These are phyloP conservation scores for Aurifilum marmelostoma DNA, from an alignment of 2,329 filamentous ascomycete species.

Conservation along the genomic window DNA sequence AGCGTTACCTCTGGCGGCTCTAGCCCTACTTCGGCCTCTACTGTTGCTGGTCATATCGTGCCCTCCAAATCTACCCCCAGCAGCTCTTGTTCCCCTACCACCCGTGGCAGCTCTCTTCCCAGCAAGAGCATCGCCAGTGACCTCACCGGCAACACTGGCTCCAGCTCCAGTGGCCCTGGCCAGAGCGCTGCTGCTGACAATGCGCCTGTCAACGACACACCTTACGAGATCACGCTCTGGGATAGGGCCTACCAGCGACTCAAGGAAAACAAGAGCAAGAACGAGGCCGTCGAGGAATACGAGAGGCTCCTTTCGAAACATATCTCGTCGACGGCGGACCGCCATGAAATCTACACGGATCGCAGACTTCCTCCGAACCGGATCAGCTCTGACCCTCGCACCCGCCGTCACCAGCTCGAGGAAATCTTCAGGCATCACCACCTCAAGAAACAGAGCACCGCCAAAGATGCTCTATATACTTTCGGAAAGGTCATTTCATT, in stretches of 20 bases:
- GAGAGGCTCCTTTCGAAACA: conserved; percentile 1
- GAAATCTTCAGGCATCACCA: not conserved
- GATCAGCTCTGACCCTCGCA: not conserved
- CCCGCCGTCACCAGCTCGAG: not conserved
- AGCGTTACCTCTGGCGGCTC: too few species aligned
- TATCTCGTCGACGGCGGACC: not conserved
- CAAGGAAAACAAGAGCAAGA: not conserved
- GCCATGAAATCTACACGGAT: not conserved
- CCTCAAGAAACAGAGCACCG: not conserved
- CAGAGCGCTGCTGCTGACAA: not conserved
- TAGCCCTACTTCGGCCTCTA: too few species aligned
- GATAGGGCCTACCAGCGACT: not conserved
- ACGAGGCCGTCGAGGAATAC: not conserved
- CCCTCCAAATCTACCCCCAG: too few species aligned
- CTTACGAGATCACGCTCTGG: not conserved
- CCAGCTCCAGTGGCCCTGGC: not conserved
- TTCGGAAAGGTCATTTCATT: not conserved
- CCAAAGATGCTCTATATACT: not conserved
- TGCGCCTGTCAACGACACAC: not conserved
- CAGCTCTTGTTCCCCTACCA: too few species aligned
- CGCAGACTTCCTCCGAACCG: not conserved
- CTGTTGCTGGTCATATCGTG: not conserved
- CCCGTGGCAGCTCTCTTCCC: not conserved
- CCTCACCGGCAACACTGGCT: not conserved
- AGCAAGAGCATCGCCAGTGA: not conserved